Base-by-base conservation (phyloP, 129 eudicot species). In the Flaveria trinervia region DNA sequence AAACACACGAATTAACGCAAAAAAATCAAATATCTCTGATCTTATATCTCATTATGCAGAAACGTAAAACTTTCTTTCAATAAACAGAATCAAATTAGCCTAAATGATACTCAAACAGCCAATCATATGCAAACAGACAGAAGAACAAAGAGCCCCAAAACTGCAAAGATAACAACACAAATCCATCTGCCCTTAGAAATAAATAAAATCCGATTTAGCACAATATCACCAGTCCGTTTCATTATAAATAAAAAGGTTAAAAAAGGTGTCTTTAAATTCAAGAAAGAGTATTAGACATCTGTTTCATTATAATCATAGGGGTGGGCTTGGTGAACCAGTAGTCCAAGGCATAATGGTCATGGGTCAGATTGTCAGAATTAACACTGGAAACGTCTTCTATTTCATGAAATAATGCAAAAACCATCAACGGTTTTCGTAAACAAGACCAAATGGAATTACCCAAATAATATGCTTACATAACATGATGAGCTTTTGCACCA, bases 401-500 rank as follows among this genome's bases (percentile, higher is more conserved):
- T 3, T 28, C 33, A 28, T 28, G 54, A 67, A 67, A 68, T 79
- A 69, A 71, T 20, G 72, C 18, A 16, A 51, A 62, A 75, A 49
- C 66, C 71, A 44, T 60, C 61, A 54, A 22, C 22, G 71, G 43
- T 51, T 57, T 66, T 48, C 64, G 20, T 13, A 20, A 30, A 61
- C 69, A 57, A 79, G 67, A 79, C 82, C 83, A 74, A 80, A 82
- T 76, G 71, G 14, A 86, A 79, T 68, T 78, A 83, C 89, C 82
- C 81, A 80, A 83, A 76, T 79, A 51, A 83, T 62, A 83, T 71
- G 86, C 89, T 90, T 88, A 84, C 96, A 77, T 81, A 90, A 73
- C 73, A 75, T 71, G 77, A 77, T 72, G 88, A 83, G 93, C 90
- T 75, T 81, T 84, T 10, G 87, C 90, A 77, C 80, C 90, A 84